A percentile compares a stretch with the other conserved stretches of the same genome.
phyloP scores from a whole-genome alignment of 441 rosid genomes.

The Hura crepitans region DNA sequence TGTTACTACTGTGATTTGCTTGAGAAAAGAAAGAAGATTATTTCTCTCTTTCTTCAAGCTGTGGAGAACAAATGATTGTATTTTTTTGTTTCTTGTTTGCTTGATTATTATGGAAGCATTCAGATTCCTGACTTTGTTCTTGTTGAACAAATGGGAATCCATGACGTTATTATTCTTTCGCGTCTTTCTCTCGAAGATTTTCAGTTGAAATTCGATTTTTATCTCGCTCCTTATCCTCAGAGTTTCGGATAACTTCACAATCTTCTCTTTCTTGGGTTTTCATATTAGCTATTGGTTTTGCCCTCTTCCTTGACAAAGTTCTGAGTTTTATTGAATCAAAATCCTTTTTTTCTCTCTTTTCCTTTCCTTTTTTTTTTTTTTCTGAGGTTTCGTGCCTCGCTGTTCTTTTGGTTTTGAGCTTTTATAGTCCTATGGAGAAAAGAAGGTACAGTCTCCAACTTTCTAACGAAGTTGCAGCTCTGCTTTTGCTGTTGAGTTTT shows the following conservation, averaged over 20 bases:
- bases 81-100: neutral
- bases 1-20: neutral
- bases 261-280: neutral
- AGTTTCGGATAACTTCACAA: neutral
- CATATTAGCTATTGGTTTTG: neutral
- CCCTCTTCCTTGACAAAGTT: neutral
- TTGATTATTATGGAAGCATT: conserved; percentile 1
- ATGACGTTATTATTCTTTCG: conserved; percentile 37
- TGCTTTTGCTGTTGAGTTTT: conserved; percentile 42
- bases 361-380: neutral
- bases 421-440: conserved; percentile 38
- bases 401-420: conserved; percentile 6
- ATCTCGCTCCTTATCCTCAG: conserved; percentile 5
- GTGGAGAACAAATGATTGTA: neutral
- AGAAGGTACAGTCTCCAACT: conserved; percentile 29
- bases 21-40: neutral
- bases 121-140: conserved; percentile 25
- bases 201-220: conserved; percentile 33
- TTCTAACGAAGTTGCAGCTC: conserved; percentile 20
- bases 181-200: conserved; percentile 49
- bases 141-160: conserved; percentile 29
- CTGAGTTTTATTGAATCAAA: neutral
- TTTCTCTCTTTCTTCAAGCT: neutral
- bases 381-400: conserved; percentile 6
- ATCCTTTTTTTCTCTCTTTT: neutral